Evolutionary conservation across 2,329 filamentous ascomycete genomes (phyloP).

Genomic region (Fusarium ramigenum): DNA sequence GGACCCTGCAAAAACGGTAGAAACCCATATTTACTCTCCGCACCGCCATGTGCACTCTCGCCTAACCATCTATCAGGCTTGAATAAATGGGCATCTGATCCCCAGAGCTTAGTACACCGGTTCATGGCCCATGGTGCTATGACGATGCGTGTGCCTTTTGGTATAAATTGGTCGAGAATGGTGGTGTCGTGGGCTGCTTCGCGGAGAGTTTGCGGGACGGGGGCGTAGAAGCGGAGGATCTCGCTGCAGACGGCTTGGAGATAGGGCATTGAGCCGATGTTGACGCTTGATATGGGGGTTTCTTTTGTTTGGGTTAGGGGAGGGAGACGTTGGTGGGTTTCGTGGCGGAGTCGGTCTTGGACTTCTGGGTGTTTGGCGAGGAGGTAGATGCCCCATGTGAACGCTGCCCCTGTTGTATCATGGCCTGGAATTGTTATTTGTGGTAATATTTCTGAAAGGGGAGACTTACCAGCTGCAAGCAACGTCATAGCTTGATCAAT

Average conservation of each 20-base stretch:
- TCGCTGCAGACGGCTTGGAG: constrained; percentile 83
- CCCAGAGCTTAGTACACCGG: constrained; percentile 75
- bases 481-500: constrained; percentile 92
- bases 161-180: constrained; percentile 71
- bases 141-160: constrained; percentile 74
- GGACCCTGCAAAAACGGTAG: constrained; percentile 88
- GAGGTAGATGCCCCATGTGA: constrained; percentile 77
- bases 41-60: constrained; percentile 70
- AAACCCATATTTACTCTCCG: constrained; percentile 78
- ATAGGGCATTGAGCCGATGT: constrained; percentile 79
- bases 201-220: constrained; percentile 76
- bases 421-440: too few species aligned
- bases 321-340: constrained; percentile 72
- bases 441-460: too few species aligned
- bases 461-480: constrained; percentile 62
- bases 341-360: constrained; percentile 73
- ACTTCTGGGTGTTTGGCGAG: constrained; percentile 71
- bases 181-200: constrained; percentile 70
- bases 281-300: constrained; percentile 49
- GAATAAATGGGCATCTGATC: constrained; percentile 76
- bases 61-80: constrained; percentile 80
- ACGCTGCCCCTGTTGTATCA: constrained; percentile 78
- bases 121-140: constrained; percentile 76
- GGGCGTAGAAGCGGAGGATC: constrained; percentile 75
- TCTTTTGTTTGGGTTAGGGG: constrained; percentile 45